Evolutionary conservation across 208 protist species (phyloP), one percentile per base, ranked within the genome.

Genomic region (Leishmania turanica): DNA sequence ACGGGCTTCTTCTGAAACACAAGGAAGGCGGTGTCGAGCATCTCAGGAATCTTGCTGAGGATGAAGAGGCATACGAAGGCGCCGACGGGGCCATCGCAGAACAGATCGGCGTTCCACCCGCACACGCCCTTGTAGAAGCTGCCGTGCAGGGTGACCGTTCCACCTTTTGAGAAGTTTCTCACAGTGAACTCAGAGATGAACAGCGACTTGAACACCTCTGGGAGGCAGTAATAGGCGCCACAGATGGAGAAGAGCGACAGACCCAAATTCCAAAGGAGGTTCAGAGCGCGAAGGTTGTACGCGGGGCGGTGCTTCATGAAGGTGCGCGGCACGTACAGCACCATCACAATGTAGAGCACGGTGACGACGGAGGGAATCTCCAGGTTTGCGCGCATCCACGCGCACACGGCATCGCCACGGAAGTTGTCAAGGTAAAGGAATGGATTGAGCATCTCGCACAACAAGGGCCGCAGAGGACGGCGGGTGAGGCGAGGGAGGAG

Each of bases 1-100:
- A 98, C 77, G 24, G 60, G 84, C 79, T 96, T 96, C 90, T 98
- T 95, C 79, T 88, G 92, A 72, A 96, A 87, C 3, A 98, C 89
- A 17, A 98, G 87, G 69, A 98, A 97, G 69, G 82, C 87, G 27
- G 95, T 98, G 90, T 96, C 92, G 34, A 98, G 60, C 90, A 97
- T 92, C 82, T 98, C 95, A 1, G 92, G 92, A 42, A 96, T 95
- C 83, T 98, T 98, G 71, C 87, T 92, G n/a, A 97, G 80, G 71
- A 94, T 87, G 83, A 98, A 98, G 60, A 90, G 13, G 34, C 74
- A 73, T 15, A 98, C 84, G 75, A 90, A 98, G 56, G 93, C 83
- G 24, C 91, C 93, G 2, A 88, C 84, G 3, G 86, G 84, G 34
- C 90, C 89, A 60, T 96, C 86, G 80, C 85, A 96, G 73, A 88